Percentiles rank a stretch among this genome's conserved stretches.
phyloP scores from a whole-genome alignment of 129 eudicot genomes.

The Dittrichia graveolens region DNA sequence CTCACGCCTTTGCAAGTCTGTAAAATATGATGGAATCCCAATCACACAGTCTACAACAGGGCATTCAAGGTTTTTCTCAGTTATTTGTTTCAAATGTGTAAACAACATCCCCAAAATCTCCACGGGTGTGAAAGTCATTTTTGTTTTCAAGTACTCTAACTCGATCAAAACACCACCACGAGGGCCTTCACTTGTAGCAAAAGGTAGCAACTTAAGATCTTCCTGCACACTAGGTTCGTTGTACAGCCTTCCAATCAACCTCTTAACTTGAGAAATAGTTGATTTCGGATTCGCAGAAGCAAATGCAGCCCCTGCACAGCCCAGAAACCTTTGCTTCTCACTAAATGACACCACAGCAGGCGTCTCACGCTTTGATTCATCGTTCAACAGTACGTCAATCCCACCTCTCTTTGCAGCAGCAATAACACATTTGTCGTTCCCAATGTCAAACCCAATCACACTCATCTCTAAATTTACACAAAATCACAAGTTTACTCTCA shows the following conservation, averaged over 20 bases:
- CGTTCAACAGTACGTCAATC: conserved; percentile 69
- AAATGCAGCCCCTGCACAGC: conserved; percentile 80
- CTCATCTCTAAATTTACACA: conserved; percentile 47
- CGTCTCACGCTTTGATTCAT: conserved; percentile 73
- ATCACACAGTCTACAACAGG: conserved; percentile 65
- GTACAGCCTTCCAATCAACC: conserved; percentile 69
- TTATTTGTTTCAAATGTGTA: conserved; percentile 64
- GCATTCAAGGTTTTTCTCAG: conserved; percentile 63
- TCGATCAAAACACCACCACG: conserved; percentile 80
- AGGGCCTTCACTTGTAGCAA: conserved; percentile 61
- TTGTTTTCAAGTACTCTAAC: conserved; percentile 55
- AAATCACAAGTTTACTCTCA: not conserved
- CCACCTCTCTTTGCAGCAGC: conserved; percentile 70
- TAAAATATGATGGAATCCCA: conserved; percentile 80
- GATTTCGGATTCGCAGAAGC: conserved; percentile 75
- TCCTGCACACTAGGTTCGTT: conserved; percentile 56
- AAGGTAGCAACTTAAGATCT: conserved; percentile 69
- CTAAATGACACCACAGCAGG: conserved; percentile 86
- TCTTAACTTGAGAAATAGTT: conserved; percentile 78
- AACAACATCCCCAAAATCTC: conserved; percentile 80
- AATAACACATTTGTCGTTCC: conserved; percentile 78
- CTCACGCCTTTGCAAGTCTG: conserved; percentile 71
- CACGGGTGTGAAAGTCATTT: conserved; percentile 62
- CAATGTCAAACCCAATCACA: conserved; percentile 83
- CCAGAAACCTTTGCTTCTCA: conserved; percentile 77